Base-by-base conservation (phyloP, 495 filamentous ascomycete genomes). In the Aspergillus taichungensis region DNA sequence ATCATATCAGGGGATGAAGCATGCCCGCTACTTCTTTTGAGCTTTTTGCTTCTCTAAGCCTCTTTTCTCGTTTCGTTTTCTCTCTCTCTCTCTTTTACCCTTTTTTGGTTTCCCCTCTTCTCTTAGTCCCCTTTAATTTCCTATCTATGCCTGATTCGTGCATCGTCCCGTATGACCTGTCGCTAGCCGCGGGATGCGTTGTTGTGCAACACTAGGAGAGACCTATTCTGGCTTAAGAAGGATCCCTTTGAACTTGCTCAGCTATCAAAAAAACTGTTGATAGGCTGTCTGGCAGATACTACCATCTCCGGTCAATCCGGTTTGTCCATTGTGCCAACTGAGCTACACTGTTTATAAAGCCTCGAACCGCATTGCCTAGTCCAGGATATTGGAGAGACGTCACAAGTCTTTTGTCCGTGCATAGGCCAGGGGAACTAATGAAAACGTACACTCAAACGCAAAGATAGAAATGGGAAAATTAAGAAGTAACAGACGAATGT, bases 121-220 rank as follows among this genome's bases (percentile, higher is more conserved):
- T 35, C 40, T 37, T 24, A 24, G 4, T 24, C 4, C 18, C 42
- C 40, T 32, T 33, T 51, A 51, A 53, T 53, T 44, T 46, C 48
- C 51, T 42, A 57, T 54, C 54, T 46, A 51, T 54, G 48, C 51
- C 45, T 41, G 28, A 40, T 24, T 24, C 18, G 18, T 24, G 18
- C 18, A 24, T 24, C 18, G 47, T 54, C 51, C 47, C 50, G 47
- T 38, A 13, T 37, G 43, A 47, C 10, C 42, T 57, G 54, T 51
- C 51, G 28, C 42, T 54, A 57, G 48, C 54, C 51, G 54, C 51
- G 47, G 46, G 34, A 50, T 57, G 49, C 54, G 54, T 54, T 52
- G 50, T 53, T 53, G 54, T 56, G 49, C 40, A 38, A 57, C 54
- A 13, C 12, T 37, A 34, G 18, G 24, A 31, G 30, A 33, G 39